Percentiles rank a stretch among this genome's conserved stretches.
Evolutionary conservation across 371 early-diverging fungal species (phyloP).

Genomic region (Apophysomyces sp.): DNA sequence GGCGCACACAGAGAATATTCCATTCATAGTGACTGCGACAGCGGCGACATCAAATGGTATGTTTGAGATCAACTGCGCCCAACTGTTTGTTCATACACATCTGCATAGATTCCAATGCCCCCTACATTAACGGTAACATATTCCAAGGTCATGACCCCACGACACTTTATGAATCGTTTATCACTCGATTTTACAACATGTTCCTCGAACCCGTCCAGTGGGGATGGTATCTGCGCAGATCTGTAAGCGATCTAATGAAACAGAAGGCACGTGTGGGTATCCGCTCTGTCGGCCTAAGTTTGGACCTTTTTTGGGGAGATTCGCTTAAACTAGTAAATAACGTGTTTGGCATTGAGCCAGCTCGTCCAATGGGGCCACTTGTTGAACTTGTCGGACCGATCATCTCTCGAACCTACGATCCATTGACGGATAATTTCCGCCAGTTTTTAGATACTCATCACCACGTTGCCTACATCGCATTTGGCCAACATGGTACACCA

Average conservation of each 20-base stretch:
- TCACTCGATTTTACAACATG: slow-evolving; percentile 11
- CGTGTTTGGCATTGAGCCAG: slow-evolving; percentile 19
- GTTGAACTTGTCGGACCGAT: slow-evolving; percentile 37
- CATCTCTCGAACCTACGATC: slow-evolving; percentile 10
- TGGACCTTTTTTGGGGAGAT: slow-evolving; percentile 3
- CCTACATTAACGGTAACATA: slow-evolving; percentile 20
- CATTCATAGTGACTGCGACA: neutral
- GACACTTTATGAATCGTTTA: slow-evolving; percentile 7
- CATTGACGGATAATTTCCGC: slow-evolving; percentile 12
- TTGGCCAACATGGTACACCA: slow-evolving; percentile 28
- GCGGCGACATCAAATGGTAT: too few relatives aligned
- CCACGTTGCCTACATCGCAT: slow-evolving; percentile 31
- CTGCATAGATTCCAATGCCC: slow-evolving; percentile 15
- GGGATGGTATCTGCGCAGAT: too few relatives aligned
- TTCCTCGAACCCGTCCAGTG: too few relatives aligned
- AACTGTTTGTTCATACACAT: neutral
- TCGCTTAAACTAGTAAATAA: slow-evolving; percentile 25
- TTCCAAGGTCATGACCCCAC: slow-evolving; percentile 4
- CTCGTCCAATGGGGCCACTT: slow-evolving; percentile 31
- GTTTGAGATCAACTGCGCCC: too few relatives aligned
- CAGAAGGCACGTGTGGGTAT: neutral
- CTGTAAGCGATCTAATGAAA: too few relatives aligned
- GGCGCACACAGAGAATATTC: neutral
- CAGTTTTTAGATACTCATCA: slow-evolving; percentile 16
- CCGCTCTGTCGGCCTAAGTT: neutral